Conservation (phyloP, 2,329 filamentous ascomycete genomes). For the Remersonia thermophila region DNA sequence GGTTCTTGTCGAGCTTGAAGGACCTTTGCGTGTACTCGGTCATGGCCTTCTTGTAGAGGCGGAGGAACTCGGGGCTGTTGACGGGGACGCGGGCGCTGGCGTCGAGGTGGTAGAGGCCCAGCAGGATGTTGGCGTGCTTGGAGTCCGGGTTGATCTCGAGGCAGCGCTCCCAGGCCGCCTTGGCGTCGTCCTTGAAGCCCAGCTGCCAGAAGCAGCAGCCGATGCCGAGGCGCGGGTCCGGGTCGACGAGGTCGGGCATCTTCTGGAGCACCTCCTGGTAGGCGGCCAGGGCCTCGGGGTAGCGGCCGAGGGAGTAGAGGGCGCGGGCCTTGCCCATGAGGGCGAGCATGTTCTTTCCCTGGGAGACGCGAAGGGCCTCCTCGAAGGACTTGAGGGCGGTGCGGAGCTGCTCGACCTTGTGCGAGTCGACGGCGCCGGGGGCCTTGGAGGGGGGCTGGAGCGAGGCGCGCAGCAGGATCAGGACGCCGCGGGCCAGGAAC, state of each 20-base stretch:
- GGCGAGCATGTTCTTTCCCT: constrained; percentile 82
- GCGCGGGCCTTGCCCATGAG: constrained; percentile 81
- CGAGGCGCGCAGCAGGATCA: constrained; percentile 79
- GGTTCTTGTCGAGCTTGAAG: constrained; percentile 85
- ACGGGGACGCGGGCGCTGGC: constrained; percentile 71
- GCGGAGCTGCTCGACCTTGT: constrained; percentile 67
- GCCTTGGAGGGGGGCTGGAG: constrained; percentile 63
- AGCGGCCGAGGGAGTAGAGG: constrained; percentile 76
- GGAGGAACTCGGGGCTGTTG: constrained; percentile 72
- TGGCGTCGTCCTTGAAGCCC: constrained; percentile 86
- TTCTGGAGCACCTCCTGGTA: constrained; percentile 83
- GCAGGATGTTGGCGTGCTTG: constrained; percentile 79
- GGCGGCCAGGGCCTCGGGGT: constrained; percentile 64
- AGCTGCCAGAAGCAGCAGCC: constrained; percentile 97
- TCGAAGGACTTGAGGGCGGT: constrained; percentile 89
- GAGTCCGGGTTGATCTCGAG: constrained; percentile 71
- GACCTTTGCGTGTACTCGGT: constrained; percentile 87
- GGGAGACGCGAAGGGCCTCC: constrained; percentile 75
- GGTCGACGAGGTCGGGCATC: constrained; percentile 79
- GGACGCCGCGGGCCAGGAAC: constrained; percentile 79
- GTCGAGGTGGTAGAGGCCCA: constrained; percentile 83
- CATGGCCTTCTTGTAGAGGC: constrained; percentile 85
- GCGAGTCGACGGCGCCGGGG: constrained; percentile 49
- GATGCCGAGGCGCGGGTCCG: constrained; percentile 90
- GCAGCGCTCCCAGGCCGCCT: constrained; percentile 76